These are phyloP conservation scores for Tetracladium maxilliforme DNA, from an alignment of 2,329 filamentous ascomycete species.

Conservation along the genomic window DNA sequence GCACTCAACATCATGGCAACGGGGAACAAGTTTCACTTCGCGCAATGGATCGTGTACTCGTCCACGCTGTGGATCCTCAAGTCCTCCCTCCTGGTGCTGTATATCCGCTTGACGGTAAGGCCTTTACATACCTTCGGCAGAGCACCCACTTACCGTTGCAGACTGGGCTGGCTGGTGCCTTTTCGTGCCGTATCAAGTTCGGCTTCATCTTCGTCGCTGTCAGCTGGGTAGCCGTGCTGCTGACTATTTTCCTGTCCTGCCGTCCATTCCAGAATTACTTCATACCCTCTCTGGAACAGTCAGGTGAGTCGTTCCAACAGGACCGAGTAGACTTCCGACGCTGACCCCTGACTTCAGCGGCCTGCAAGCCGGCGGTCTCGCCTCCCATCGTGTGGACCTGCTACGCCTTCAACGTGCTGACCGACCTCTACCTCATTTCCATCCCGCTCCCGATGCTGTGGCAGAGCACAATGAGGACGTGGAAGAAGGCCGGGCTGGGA, in stretches of 20 bases:
- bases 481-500: constrained; percentile 35
- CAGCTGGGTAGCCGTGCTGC: constrained; percentile 32
- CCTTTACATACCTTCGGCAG: background rate
- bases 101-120: too few species aligned
- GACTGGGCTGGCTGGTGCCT: constrained; percentile 17
- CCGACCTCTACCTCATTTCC: constrained; percentile 43
- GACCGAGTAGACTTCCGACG: too few species aligned
- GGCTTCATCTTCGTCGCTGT: constrained; percentile 31
- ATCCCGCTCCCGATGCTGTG: constrained; percentile 45
- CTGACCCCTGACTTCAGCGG: too few species aligned
- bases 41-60: constrained; percentile 24
- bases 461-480: constrained; percentile 28
- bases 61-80: too few species aligned
- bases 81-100: too few species aligned
- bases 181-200: constrained; percentile 28
- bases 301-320: constrained; percentile 43
- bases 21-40: too few species aligned
- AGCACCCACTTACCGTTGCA: too few species aligned
- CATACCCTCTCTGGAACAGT: too few species aligned
- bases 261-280: constrained; percentile 32
- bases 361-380: constrained; percentile 33
- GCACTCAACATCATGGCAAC: too few species aligned
- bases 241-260: constrained; percentile 35
- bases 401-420: constrained; percentile 34
- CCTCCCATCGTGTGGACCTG: constrained; percentile 33